phyloP scores from a whole-genome alignment of 768 basidiomycete genomes.

The Calocybe gangraenosa region DNA sequence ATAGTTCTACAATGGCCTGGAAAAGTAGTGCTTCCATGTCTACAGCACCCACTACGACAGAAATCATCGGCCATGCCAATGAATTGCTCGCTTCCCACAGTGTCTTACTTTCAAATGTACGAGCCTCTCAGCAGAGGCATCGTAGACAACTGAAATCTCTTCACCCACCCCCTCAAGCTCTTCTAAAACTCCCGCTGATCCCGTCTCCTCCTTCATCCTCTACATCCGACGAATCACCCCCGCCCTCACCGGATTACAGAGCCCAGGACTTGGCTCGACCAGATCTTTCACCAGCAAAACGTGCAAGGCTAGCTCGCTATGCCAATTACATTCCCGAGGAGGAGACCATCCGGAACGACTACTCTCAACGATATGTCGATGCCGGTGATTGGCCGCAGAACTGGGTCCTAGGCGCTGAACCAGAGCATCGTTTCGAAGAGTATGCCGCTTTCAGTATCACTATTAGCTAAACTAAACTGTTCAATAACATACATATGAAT shows the following conservation, averaged over 20 bases:
- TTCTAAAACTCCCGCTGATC: constrained; percentile 55
- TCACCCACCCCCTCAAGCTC: constrained; percentile 49
- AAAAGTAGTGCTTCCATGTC: constrained; percentile 8
- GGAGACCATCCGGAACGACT: constrained; percentile 96
- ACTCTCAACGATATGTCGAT: constrained; percentile 86
- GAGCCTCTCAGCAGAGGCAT: constrained; percentile 51
- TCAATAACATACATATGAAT: constrained; percentile 3
- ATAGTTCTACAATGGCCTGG: no score
- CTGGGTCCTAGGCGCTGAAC: constrained; percentile 86
- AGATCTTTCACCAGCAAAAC: constrained; percentile 63
- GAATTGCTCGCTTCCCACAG: constrained; percentile 59
- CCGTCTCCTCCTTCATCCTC: constrained; percentile 55
- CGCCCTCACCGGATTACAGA: constrained; percentile 37
- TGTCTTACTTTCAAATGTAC: constrained; percentile 53
- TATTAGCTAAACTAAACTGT: background rate
- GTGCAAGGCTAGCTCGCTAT: constrained; percentile 66
- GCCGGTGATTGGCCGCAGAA: constrained; percentile 93
- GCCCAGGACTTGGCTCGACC: constrained; percentile 30
- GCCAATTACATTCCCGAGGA: constrained; percentile 87
- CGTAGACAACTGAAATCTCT: constrained; percentile 54
- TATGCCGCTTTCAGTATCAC: constrained; percentile 36
- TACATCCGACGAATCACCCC: constrained; percentile 40
- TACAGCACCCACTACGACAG: constrained; percentile 29
- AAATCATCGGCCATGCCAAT: constrained; percentile 59
- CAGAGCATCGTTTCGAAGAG: constrained; percentile 91